These are phyloP conservation scores for Rosa hybrid DNA, from an alignment of 331 rosid genomes.

Conservation along the genomic window DNA sequence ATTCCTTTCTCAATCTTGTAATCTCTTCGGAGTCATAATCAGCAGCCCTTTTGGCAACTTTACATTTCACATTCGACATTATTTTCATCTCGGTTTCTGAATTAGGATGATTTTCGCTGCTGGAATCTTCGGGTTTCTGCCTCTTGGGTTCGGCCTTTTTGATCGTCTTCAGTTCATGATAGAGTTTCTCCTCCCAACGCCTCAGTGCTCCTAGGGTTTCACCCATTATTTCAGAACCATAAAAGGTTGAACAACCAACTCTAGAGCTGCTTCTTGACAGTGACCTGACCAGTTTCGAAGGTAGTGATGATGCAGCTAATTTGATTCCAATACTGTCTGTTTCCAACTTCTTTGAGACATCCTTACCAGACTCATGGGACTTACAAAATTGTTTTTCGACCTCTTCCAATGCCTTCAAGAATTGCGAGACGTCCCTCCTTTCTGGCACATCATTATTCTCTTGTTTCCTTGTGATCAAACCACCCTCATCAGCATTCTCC, in stretches of 20 bases:
- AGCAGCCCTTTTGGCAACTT: neutral
- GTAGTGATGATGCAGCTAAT: neutral
- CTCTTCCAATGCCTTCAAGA: neutral
- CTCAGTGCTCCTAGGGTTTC: neutral
- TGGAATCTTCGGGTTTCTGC: neutral
- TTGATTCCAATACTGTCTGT: neutral
- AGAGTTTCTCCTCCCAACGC: neutral
- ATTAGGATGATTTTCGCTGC: too few species aligned
- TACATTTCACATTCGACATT: neutral
- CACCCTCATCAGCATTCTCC: neutral
- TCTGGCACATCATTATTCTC: neutral
- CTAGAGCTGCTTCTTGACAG: neutral
- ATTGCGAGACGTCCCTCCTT: neutral
- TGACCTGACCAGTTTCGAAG: neutral
- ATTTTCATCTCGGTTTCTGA: neutral
- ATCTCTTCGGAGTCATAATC: neutral
- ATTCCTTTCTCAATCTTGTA: neutral
- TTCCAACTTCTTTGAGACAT: neutral
- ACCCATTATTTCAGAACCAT: neutral
- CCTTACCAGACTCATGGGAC: neutral
- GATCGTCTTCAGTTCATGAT: neutral
- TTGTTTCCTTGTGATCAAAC: too few species aligned
- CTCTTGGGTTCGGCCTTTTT: neutral
- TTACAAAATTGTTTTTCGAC: neutral
- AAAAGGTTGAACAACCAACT: neutral